Base-by-base conservation (phyloP, 2,329 filamentous ascomycete species). In the Talaromyces sp. region DNA sequence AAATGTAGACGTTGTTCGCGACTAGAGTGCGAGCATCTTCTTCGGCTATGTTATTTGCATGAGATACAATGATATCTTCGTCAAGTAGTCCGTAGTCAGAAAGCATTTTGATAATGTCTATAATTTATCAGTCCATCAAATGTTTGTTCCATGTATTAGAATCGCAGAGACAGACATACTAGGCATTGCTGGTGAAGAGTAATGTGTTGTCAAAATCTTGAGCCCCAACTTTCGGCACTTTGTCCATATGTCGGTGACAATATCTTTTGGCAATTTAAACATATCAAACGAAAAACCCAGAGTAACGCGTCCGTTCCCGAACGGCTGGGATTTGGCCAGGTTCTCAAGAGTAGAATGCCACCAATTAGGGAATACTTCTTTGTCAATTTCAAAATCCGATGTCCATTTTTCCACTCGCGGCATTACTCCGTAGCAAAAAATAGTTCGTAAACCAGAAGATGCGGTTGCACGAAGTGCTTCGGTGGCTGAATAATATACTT, bases 151-250 rank as follows among this genome's bases (percentile, higher is more conserved):
- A 50, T 3, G 6, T 12, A 26, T 26, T 26, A 26, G 19, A 8
- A 27, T 7, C 24, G 29, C 11, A 21, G 12, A 29, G 14, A 29
- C 21, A 29, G 14, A 29, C 21, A 27, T 43, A 43, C 35, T 43
- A 3, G 26, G 19, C 21, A 46, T 27, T 7, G 32, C 35, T 21
- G 32, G 32, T 11, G 41, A 21, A 27, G 35, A 31, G 17, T 56
- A 59, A n/a, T 59, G 53, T 8, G 26, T 55, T 31, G 58, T 59
- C 35, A 59, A 48, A 29, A 59, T 26, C 51, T 54, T 50, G 29
- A 54, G 27, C n/a, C 57, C 57, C 11, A 54, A 19, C 12, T 46
- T 17, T 3, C 57, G 57, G 11, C 31, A 54, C 32, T 32, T 35
- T 10, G 21, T 31, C 38, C 38, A 59, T 12, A 54, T 10, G 6